phyloP scores from a whole-genome alignment of 352 stramenopile species.

The Globisporangium yorkense region DNA sequence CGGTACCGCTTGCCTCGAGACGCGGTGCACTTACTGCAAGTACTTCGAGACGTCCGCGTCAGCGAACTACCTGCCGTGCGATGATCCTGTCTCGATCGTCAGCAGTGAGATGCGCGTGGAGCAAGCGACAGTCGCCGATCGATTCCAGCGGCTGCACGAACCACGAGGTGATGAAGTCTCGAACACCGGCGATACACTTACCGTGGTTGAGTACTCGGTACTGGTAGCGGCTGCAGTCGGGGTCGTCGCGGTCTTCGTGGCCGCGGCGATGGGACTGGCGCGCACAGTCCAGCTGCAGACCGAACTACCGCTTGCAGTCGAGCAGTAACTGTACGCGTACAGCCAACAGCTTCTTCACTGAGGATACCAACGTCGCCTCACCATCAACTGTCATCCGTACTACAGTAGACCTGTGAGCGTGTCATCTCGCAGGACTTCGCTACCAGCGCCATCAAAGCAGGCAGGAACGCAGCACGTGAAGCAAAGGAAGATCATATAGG shows the following conservation, averaged over 20 bases:
- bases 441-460: no score
- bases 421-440: neutral
- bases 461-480: neutral
- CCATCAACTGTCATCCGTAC: neutral
- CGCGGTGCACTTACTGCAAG: slow-evolving; percentile 11
- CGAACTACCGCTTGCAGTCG: neutral
- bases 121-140: neutral
- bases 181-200: neutral
- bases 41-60: slow-evolving; percentile 6
- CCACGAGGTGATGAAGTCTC: neutral
- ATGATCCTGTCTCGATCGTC: slow-evolving; percentile 6
- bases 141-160: neutral
- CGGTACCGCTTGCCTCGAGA: neutral
- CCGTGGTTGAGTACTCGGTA: neutral
- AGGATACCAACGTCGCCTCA: no score
- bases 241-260: neutral
- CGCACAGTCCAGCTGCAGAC: neutral
- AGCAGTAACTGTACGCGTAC: neutral
- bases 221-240: neutral
- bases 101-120: neutral
- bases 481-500: neutral
- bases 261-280: neutral
- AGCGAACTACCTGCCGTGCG: slow-evolving; percentile 2
- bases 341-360: no score
- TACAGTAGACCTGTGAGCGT: no score